Percentiles rank a stretch among this genome's conserved stretches.
Conservation (phyloP, 331 rosid species). For the Quercus lobata region DNA sequence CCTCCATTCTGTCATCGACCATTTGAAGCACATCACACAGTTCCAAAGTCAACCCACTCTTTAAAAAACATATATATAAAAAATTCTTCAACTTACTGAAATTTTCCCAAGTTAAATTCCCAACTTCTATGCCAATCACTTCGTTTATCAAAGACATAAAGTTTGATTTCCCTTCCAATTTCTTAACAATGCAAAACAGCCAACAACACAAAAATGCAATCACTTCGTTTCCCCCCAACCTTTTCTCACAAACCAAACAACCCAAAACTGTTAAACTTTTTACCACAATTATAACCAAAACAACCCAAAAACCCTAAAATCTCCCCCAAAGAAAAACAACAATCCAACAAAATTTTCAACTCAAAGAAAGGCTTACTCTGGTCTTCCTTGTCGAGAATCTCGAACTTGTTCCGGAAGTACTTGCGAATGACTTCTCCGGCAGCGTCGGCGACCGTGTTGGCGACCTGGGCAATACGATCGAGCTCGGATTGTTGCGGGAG, state of each 20-base stretch:
- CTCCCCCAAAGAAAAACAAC: background rate
- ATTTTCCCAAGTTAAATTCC: background rate
- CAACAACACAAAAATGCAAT: background rate
- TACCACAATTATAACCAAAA: no score
- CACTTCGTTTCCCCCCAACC: no score
- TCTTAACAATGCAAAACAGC: no score
- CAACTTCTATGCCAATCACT: background rate
- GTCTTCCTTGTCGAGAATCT: constrained; percentile 67
- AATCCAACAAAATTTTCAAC: background rate
- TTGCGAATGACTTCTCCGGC: constrained; percentile 70
- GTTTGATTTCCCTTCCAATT: no score
- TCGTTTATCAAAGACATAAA: background rate
- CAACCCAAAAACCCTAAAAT: no score
- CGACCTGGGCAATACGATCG: constrained; percentile 49
- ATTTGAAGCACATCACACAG: background rate
- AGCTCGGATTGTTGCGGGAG: constrained; percentile 21
- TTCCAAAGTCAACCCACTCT: background rate
- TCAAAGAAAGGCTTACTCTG: constrained; percentile 38
- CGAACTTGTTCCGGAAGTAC: constrained; percentile 71
- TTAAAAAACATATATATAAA: no score
- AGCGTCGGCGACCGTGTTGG: constrained; percentile 73
- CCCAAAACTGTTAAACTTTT: background rate
- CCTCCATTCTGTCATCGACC: background rate
- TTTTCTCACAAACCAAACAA: constrained; percentile 15
- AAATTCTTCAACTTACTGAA: background rate